phyloP scores from a whole-genome alignment of 139 green algal genomes.

The Ulvella scutata region DNA sequence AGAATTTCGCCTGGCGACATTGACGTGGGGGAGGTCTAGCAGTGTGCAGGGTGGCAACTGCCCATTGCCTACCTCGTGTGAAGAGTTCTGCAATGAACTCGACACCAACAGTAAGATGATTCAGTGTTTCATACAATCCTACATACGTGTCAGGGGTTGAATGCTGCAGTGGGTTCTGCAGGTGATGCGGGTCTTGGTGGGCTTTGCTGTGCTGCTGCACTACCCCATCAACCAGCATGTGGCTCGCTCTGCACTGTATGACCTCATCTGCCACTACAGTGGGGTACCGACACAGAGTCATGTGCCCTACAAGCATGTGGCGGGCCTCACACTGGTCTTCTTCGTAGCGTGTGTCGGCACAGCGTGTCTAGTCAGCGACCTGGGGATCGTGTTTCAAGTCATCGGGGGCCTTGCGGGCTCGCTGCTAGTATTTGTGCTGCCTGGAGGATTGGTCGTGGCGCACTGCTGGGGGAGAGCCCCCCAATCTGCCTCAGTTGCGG shows the following conservation, averaged over 20 bases:
- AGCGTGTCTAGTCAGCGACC: background rate
- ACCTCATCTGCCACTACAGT: background rate
- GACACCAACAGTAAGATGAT: no score
- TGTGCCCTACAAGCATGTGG: background rate
- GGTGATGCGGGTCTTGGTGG: conserved; percentile 1
- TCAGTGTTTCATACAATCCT: no score
- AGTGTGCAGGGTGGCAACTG: no score
- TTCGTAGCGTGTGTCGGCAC: background rate
- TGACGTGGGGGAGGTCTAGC: no score
- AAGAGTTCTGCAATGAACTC: no score
- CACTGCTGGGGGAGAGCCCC: background rate
- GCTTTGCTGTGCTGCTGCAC: background rate
- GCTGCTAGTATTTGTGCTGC: conserved; percentile 1
- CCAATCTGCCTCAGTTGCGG: no score
- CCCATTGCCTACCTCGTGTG: no score
- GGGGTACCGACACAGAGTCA: background rate
- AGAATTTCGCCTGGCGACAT: no score
- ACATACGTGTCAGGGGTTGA: no score
- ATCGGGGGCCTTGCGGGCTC: background rate
- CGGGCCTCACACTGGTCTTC: background rate
- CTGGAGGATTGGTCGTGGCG: background rate
- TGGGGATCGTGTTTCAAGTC: background rate
- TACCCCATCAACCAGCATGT: conserved; percentile 3
- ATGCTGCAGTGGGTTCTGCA: no score
- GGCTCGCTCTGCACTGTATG: background rate